Conservation (phyloP, 495 filamentous ascomycete species). For the Echria macrotheca region DNA sequence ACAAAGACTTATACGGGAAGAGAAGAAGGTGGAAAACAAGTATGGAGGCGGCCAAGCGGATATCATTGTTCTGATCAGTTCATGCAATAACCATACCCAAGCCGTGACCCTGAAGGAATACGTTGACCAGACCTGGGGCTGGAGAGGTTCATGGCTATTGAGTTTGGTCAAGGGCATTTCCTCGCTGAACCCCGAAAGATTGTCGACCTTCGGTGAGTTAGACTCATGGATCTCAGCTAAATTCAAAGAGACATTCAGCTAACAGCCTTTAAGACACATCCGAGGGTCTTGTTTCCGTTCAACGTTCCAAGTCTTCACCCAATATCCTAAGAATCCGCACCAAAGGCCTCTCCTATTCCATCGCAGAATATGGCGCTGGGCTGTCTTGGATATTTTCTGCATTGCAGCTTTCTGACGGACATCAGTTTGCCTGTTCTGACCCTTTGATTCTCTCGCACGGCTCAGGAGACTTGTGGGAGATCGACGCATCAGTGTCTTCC, state of each 20-base stretch:
- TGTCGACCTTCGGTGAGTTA: neutral
- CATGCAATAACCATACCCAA: conserved; percentile 1
- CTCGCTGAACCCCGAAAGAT: neutral
- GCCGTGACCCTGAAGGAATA: conserved; percentile 1
- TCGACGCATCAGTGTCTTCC: neutral
- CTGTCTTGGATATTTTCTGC: neutral
- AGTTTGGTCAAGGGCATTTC: neutral
- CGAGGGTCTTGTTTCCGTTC: neutral
- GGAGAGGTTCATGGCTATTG: neutral
- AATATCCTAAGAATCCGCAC: neutral
- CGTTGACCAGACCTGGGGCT: neutral
- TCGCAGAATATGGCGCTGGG: neutral
- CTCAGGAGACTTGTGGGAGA: neutral
- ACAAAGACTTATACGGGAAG: neutral
- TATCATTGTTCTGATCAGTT: conserved; percentile 1
- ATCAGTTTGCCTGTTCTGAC: no score
- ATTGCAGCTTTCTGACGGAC: neutral
- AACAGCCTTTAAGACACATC: neutral
- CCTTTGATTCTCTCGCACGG: neutral
- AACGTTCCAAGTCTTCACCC: neutral
- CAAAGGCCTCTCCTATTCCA: neutral
- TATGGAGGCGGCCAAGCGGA: no score
- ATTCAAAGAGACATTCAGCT: neutral
- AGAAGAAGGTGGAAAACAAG: no score
- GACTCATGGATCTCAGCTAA: no score